Conservation (phyloP, 2,329 filamentous ascomycete species). For the Colletotrichum musicola region DNA sequence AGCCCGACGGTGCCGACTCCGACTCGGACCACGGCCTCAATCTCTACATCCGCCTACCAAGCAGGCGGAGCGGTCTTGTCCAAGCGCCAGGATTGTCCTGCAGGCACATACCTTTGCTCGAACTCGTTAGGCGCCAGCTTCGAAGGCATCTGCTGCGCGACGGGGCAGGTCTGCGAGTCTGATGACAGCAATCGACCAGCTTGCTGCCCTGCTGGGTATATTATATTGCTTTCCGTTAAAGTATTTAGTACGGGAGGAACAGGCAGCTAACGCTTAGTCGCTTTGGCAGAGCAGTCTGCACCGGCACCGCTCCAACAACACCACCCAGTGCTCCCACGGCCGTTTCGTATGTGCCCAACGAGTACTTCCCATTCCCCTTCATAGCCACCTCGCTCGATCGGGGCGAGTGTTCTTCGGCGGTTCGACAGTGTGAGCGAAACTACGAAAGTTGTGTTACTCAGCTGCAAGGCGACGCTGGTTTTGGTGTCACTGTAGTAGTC, state of each 20-base stretch:
- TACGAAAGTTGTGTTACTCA: constrained; percentile 66
- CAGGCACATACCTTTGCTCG: constrained; percentile 65
- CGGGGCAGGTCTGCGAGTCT: constrained; percentile 63
- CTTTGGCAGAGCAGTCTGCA: constrained; percentile 63
- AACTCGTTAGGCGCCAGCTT: constrained; percentile 60
- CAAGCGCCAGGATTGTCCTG: constrained; percentile 54
- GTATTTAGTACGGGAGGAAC: background rate
- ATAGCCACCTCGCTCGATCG: constrained; percentile 66
- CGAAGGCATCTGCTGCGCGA: constrained; percentile 63
- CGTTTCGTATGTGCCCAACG: constrained; percentile 67
- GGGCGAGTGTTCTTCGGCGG: constrained; percentile 65
- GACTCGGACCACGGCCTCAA: constrained; percentile 1
- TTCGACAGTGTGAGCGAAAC: constrained; percentile 65
- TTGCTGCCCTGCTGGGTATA: constrained; percentile 66
- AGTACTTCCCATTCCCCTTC: constrained; percentile 72
- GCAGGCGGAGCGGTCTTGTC: constrained; percentile 15
- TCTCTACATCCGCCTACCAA: constrained; percentile 14
- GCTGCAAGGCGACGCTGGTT: constrained; percentile 57
- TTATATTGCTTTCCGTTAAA: constrained; percentile 33
- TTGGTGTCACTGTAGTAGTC: constrained; percentile 68
- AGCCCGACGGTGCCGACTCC: constrained; percentile 13
- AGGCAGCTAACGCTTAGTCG: constrained; percentile 9
- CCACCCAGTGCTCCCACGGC: constrained; percentile 53
- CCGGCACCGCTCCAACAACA: constrained; percentile 63
- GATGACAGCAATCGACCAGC: constrained; percentile 63